A percentile compares a stretch with the other conserved stretches of the same genome.
Evolutionary conservation across 495 filamentous ascomycete genomes (phyloP).

Genomic region (Talaromyces stipitatus): DNA sequence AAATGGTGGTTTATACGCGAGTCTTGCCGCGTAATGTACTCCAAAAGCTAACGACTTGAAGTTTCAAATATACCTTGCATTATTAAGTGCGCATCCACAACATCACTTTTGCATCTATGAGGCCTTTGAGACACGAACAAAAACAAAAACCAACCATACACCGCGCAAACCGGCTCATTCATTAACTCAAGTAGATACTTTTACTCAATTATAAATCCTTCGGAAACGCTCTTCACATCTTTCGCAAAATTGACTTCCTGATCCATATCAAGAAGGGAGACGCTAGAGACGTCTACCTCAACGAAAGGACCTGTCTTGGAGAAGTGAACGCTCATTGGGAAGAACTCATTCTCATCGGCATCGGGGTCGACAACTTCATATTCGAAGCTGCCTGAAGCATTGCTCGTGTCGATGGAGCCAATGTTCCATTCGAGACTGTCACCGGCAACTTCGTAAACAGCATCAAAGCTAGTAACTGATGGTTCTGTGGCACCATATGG

Average conservation of each 20-base stretch:
- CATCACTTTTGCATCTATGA: neutral
- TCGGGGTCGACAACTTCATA: conserved; percentile 82
- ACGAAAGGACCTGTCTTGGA: conserved; percentile 79
- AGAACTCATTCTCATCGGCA: conserved; percentile 80
- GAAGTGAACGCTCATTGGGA: conserved; percentile 92
- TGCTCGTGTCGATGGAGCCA: conserved; percentile 71
- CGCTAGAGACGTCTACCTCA: conserved; percentile 75
- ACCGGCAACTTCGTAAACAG: conserved; percentile 86
- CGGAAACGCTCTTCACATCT: conserved; percentile 78
- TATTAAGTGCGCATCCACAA: conserved; percentile 9
- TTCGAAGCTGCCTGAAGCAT: conserved; percentile 79
- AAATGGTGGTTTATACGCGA: no score
- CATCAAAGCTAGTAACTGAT: conserved; percentile 84
- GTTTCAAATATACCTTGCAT: conserved; percentile 6
- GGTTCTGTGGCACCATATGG: conserved; percentile 79
- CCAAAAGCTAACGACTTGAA: conserved; percentile 12
- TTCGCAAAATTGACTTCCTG: conserved; percentile 83
- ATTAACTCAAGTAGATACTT: neutral
- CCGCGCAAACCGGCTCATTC: neutral
- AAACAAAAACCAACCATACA: conserved; percentile 7
- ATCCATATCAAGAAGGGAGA: conserved; percentile 68
- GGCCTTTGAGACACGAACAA: conserved; percentile 1
- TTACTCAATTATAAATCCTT: conserved; percentile 75
- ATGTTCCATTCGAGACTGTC: conserved; percentile 92
- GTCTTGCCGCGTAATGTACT: conserved; percentile 9